Conservation (phyloP, 2,329 filamentous ascomycete genomes). For the Westerdykella ornata region DNA sequence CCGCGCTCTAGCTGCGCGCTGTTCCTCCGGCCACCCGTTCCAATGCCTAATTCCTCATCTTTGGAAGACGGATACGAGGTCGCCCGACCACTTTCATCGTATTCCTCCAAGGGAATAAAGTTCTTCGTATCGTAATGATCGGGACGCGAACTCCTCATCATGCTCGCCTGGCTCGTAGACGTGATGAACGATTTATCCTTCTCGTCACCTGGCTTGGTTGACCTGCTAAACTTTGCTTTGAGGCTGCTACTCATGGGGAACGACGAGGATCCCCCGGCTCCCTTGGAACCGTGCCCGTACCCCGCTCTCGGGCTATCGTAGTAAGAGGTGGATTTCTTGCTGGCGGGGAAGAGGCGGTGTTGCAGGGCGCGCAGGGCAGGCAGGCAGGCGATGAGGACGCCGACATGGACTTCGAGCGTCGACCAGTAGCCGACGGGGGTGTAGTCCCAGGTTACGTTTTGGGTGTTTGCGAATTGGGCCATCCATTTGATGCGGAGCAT, state of each 20-base stretch:
- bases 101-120: slow-evolving; percentile 12
- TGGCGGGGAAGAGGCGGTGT: slow-evolving; percentile 11
- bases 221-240: slow-evolving; percentile 10
- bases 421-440: slow-evolving; percentile 24
- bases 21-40: slow-evolving; percentile 1
- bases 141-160: slow-evolving; percentile 5
- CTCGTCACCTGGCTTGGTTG: neutral
- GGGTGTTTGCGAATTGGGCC: slow-evolving; percentile 39
- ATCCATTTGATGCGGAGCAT: slow-evolving; percentile 40
- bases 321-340: slow-evolving; percentile 4
- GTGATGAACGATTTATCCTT: neutral
- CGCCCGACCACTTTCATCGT: too few species aligned
- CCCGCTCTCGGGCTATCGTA: slow-evolving; percentile 3
- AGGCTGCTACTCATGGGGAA: slow-evolving; percentile 36
- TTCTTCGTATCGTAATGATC: slow-evolving; percentile 6
- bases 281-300: slow-evolving; percentile 1
- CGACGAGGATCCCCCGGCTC: too few species aligned
- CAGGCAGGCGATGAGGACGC: slow-evolving; percentile 22
- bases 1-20: slow-evolving; percentile 8
- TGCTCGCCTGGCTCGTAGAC: slow-evolving; percentile 3
- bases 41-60: neutral
- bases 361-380: slow-evolving; percentile 19
- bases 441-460: slow-evolving; percentile 38
- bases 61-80: neutral
- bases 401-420: slow-evolving; percentile 22